Conservation (phyloP, 768 basidiomycete species). For the Phanerodontia chrysosporium region DNA sequence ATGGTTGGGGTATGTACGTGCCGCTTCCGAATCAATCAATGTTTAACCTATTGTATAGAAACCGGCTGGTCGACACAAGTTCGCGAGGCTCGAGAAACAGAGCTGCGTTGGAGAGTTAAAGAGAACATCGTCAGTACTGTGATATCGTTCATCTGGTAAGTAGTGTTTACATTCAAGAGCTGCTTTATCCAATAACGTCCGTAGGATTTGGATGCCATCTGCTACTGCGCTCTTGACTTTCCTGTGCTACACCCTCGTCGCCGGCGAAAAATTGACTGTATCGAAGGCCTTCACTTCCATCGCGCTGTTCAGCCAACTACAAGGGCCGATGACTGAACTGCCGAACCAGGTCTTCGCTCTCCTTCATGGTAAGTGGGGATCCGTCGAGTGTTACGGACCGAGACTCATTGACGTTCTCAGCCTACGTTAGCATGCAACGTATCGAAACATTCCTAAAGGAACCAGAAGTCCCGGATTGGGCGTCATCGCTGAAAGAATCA, state of each 20-base stretch:
- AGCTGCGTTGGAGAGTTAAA: constrained; percentile 66
- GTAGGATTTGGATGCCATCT: constrained; percentile 70
- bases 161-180: constrained; percentile 9
- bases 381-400: too few species aligned
- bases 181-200: neutral
- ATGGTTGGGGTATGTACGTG: constrained; percentile 59
- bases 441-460: constrained; percentile 72
- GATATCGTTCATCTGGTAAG: constrained; percentile 68
- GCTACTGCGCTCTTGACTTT: constrained; percentile 62
- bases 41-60: constrained; percentile 14
- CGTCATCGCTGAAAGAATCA: constrained; percentile 50
- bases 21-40: neutral
- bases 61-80: constrained; percentile 23
- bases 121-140: constrained; percentile 55
- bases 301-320: constrained; percentile 69
- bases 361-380: constrained; percentile 56
- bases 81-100: constrained; percentile 47
- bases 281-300: constrained; percentile 80
- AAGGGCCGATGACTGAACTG: constrained; percentile 60
- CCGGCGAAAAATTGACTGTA: constrained; percentile 62
- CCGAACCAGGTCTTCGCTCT: constrained; percentile 63
- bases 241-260: constrained; percentile 64
- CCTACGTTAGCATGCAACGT: constrained; percentile 77
- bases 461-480: constrained; percentile 76
- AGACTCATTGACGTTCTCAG: constrained; percentile 24